Base-by-base conservation (phyloP, 352 stramenopile species). In the Phytophthora tentaculata region DNA sequence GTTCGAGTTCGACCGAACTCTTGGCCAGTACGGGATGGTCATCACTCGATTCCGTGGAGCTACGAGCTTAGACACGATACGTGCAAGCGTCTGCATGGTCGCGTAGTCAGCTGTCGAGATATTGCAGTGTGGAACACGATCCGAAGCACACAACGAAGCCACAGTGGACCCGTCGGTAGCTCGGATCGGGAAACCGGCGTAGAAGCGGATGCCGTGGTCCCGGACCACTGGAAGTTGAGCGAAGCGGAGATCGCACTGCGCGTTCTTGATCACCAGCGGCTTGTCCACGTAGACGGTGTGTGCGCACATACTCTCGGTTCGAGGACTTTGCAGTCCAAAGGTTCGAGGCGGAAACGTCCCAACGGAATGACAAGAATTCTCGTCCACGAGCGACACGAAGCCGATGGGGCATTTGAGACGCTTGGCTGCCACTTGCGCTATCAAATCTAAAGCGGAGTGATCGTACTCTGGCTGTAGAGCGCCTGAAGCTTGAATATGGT, bases 41-140 rank as follows among this genome's bases (percentile, higher is more conserved):
- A 62, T 7, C 1, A 73, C 55, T 16, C 52, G 53, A 47, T 61
- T 55, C 29, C 45, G 50, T 17, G 66, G 74, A 35, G 55, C 61
- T 17, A 82, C 44, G 5, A 84, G 62, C 17, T 80, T 59, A 0
- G 64, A 57, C 0, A 76, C 79, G 26, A 91, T 69, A 19, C 74
- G 64, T 12, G 70, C 71, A 8, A 91, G 71, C 47, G 73, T 74
- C 53, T 89, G 65, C 83, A 91, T 91, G 22, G 73, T 79, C 23
- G 80, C 79, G 53, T 88, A 91, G 50, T 91, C 79, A 47, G 81
- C 80, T 44, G 69, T 80, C 13, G 79, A 79, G 61, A 89, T 88
- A 59, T 80, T 75, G 51, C 70, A 48, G 55, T 87, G 76, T 12
- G 80, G 60, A 10, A 58, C 44, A 44, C 67, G 56, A 63, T 85